phyloP scores from a whole-genome alignment of 2,329 filamentous ascomycete species.

The Cytospora schulzeri region DNA sequence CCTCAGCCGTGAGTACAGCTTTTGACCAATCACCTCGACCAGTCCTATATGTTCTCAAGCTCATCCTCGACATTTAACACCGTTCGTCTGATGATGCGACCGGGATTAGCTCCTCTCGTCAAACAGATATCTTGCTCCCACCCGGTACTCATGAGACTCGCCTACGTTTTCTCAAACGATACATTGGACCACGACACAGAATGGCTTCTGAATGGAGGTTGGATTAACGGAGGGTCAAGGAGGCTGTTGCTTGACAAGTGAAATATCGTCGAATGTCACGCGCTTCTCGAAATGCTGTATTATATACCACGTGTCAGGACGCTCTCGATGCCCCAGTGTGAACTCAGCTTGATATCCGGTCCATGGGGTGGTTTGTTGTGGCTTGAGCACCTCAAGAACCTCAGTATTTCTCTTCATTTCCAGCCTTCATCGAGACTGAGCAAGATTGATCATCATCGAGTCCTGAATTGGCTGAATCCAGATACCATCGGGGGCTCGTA shows the following conservation, averaged over 20 bases:
- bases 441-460: background rate
- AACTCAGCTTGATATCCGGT: background rate
- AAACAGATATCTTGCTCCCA: constrained; percentile 9
- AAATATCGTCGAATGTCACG: background rate
- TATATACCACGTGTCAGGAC: background rate
- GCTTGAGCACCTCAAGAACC: background rate
- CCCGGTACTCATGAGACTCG: background rate
- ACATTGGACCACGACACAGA: background rate
- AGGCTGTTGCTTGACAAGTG: background rate
- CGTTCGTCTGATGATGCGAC: background rate
- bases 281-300: background rate
- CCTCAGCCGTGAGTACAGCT: too few relatives aligned
- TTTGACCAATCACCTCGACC: too few relatives aligned
- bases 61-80: background rate
- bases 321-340: background rate
- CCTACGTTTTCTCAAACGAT: background rate
- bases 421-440: background rate
- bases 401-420: background rate
- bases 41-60: too few relatives aligned
- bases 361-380: background rate
- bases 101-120: background rate
- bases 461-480: background rate
- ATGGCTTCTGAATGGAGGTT: background rate
- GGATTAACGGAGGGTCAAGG: background rate
- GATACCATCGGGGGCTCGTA: background rate